Base-by-base conservation (phyloP, 257 asterid genomes). In the Petunia secreta region DNA sequence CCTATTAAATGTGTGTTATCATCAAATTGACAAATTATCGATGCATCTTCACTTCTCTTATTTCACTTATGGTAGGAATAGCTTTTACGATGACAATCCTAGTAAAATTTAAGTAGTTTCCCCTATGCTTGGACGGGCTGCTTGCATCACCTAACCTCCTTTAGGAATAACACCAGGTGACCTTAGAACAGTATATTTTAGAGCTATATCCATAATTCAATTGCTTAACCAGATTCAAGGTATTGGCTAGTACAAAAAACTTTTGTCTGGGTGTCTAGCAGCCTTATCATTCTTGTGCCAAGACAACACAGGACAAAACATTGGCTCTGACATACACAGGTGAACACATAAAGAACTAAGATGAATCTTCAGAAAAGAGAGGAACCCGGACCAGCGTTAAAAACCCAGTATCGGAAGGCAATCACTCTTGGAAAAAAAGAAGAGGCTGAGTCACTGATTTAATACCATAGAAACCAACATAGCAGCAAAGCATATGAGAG, bases 291-390 rank as follows among this genome's bases (percentile, higher is more conserved):
- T 69, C 40, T 69, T 46, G 76, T 69, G 58, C 14, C n/a, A 68
- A n/a, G 75, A 68, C 43, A 68, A 46, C 41, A 46, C 2, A 69
- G 40, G 16, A 46, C 76, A 69, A 46, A 69, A 46, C 76, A 46
- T 10, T 46, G 58, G 37, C 76, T 54, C 76, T 69, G 58, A 69
- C 76, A 48, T 48, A 39, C 9, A 71, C 60, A 71, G 77, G 77
- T 50, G 16, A 69, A 69, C 76, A 11, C 57, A 66, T 66, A 34
- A 25, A 71, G 59, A 69, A 25, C 48, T 69, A 46, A 16, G 77
- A 25, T 71, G 34, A 71, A 11, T 48, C 46, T 48, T 48, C 25
- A 69, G 73, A 66, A 68, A 25, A 53, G 39, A 48, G 76, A 69
- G 16, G 58, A 69, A 16, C 44, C 43, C 55, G 11, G 44, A 71